These are phyloP conservation scores for Benincasa hispida DNA, from an alignment of 306 rosid genomes.

Conservation along the genomic window DNA sequence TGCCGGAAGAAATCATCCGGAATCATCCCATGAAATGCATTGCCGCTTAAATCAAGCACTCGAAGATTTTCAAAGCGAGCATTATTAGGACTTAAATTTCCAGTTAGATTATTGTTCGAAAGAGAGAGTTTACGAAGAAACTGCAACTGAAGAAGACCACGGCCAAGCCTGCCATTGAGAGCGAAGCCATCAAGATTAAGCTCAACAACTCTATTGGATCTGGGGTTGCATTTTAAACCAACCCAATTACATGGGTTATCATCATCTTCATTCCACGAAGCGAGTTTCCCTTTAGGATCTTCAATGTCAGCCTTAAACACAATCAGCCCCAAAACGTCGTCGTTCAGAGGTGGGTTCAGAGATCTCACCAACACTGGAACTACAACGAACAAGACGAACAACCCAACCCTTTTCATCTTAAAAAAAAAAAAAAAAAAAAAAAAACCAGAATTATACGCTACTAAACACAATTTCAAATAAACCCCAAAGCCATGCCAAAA, in stretches of 20 bases:
- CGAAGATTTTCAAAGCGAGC: constrained; percentile 59
- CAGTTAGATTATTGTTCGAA: constrained; percentile 65
- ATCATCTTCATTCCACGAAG: constrained; percentile 85
- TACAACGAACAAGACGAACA: constrained; percentile 24
- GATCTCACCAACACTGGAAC: constrained; percentile 28
- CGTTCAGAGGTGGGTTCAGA: constrained; percentile 76
- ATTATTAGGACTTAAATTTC: constrained; percentile 46
- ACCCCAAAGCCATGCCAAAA: constrained; percentile 33
- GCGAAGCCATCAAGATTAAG: constrained; percentile 66
- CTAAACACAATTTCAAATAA: background rate
- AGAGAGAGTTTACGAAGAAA: constrained; percentile 63
- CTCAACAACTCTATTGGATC: constrained; percentile 82
- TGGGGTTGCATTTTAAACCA: constrained; percentile 78
- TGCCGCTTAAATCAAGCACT: constrained; percentile 64
- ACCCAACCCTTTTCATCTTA: constrained; percentile 25
- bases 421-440: constrained; percentile 14
- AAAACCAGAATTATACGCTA: constrained; percentile 25
- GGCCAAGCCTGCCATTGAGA: constrained; percentile 70
- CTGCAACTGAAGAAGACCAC: constrained; percentile 64
- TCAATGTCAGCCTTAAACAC: constrained; percentile 82
- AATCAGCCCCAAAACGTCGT: constrained; percentile 87
- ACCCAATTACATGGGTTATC: constrained; percentile 69
- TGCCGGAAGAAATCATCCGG: constrained; percentile 69
- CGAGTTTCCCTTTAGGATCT: constrained; percentile 68
- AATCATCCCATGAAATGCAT: constrained; percentile 53